A percentile compares a stretch with the other conserved stretches of the same genome.
Conservation (phyloP, 192 early-diverging fungal genomes). For the Linderina pennispora region DNA sequence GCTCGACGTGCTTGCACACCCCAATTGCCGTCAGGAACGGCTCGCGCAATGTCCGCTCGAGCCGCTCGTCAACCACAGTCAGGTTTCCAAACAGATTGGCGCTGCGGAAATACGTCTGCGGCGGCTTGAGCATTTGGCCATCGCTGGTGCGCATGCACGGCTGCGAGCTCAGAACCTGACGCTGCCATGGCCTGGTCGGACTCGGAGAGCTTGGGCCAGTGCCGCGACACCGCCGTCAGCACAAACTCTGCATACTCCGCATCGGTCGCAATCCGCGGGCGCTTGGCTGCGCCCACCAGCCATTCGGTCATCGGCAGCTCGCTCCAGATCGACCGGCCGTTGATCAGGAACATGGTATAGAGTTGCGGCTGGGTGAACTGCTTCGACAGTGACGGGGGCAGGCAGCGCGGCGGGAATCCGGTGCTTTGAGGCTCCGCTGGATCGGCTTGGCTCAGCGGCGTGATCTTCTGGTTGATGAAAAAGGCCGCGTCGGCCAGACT, state of each 20-base stretch:
- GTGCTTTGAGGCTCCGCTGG: not conserved
- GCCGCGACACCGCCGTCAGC: conserved; percentile 48
- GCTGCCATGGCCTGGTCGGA: conserved; percentile 19
- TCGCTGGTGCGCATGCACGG: conserved; percentile 64
- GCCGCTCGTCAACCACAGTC: conserved; percentile 59
- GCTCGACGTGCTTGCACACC: conserved; percentile 81
- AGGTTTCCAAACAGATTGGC: conserved; percentile 83
- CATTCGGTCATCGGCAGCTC: not conserved
- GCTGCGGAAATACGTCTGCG: conserved; percentile 68
- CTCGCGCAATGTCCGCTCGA: conserved; percentile 47
- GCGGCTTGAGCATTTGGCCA: conserved; percentile 56
- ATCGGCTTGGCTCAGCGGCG: conserved; percentile 56
- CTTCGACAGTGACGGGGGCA: conserved; percentile 12
- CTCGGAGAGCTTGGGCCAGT: conserved; percentile 19
- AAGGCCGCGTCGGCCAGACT: conserved; percentile 50
- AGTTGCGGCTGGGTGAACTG: conserved; percentile 58
- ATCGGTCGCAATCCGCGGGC: conserved; percentile 2
- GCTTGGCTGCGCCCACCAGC: conserved; percentile 39
- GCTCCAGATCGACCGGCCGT: conserved; percentile 17
- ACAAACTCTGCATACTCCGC: conserved; percentile 64
- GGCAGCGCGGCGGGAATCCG: not conserved
- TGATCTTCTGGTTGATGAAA: conserved; percentile 61
- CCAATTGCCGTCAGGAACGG: conserved; percentile 60
- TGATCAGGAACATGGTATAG: conserved; percentile 4
- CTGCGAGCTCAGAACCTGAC: conserved; percentile 20